These are phyloP conservation scores for Plasmodium blacklocki DNA, from an alignment of 169 alveolate species.

Conservation along the genomic window DNA sequence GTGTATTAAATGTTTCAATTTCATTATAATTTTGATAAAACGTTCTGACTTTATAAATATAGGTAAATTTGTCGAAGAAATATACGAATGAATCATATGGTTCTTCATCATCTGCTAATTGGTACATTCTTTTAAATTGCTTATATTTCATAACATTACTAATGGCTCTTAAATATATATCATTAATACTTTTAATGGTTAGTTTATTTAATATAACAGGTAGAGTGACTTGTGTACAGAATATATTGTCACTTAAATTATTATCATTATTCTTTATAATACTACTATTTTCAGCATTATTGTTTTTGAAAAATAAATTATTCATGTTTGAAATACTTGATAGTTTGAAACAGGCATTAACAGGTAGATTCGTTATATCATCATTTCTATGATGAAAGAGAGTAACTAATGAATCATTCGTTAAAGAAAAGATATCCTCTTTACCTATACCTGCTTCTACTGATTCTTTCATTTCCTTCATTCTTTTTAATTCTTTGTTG, in stretches of 20 bases:
- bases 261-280: neutral
- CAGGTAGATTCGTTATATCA: slow-evolving; percentile 16
- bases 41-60: slow-evolving; percentile 15
- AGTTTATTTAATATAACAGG: slow-evolving; percentile 21
- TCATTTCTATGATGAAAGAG: slow-evolving; percentile 24
- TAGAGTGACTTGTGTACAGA: slow-evolving; percentile 43
- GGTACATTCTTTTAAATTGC: neutral
- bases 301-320: slow-evolving; percentile 10
- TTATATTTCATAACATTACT: slow-evolving; percentile 13
- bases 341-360: slow-evolving; percentile 42
- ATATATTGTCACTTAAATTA: neutral
- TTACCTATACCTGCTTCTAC: slow-evolving; percentile 11
- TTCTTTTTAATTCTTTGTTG: slow-evolving; percentile 26
- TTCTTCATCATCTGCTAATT: neutral
- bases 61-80: slow-evolving; percentile 59
- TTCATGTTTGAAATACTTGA: neutral
- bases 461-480: slow-evolving; percentile 21
- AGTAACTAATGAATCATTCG: slow-evolving; percentile 63
- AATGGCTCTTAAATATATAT: slow-evolving; percentile 54
- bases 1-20: slow-evolving; percentile 29
- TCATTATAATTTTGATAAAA: slow-evolving; percentile 12
- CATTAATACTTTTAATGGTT: slow-evolving; percentile 38
- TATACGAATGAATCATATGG: slow-evolving; percentile 39
- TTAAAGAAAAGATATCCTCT: slow-evolving; percentile 23
- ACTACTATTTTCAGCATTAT: neutral